phyloP scores from a whole-genome alignment of 2,329 filamentous ascomycete genomes.

The Trichoderma citrinoviride region DNA sequence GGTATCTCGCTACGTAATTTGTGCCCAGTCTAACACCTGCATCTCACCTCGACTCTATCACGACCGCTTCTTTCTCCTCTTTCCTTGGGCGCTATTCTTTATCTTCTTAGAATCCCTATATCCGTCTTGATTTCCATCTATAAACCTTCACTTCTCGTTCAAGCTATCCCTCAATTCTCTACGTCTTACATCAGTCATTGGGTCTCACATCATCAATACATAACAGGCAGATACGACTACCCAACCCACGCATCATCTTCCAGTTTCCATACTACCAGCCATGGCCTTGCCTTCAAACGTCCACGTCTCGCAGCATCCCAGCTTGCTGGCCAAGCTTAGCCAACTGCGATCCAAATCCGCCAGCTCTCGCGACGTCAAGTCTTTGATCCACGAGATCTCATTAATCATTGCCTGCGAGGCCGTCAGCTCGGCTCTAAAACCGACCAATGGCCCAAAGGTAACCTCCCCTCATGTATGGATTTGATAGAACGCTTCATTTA shows the following conservation, averaged over 20 bases:
- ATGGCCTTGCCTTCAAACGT: constrained; percentile 57
- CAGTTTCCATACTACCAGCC: constrained; percentile 4
- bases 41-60: background rate
- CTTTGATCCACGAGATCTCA: constrained; percentile 81
- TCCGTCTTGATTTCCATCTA: background rate
- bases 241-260: background rate
- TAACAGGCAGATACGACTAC: background rate
- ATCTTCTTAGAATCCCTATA: background rate
- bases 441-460: constrained; percentile 63
- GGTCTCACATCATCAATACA: no score
- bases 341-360: constrained; percentile 75
- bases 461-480: constrained; percentile 9
- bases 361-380: constrained; percentile 71
- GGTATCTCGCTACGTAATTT: constrained; percentile 11
- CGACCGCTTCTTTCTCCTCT: background rate
- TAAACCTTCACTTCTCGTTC: background rate
- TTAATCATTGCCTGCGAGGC: constrained; percentile 82
- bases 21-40: constrained; percentile 10
- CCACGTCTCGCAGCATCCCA: constrained; percentile 83
- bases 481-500: background rate
- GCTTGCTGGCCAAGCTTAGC: constrained; percentile 82
- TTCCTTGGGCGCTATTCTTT: background rate
- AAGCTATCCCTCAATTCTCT: background rate
- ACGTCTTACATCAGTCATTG: background rate
- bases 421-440: constrained; percentile 60